Evolutionary conservation across 257 asterid genomes (phyloP), one percentile per base, ranked within the genome.

Genomic region (Lantana camara): DNA sequence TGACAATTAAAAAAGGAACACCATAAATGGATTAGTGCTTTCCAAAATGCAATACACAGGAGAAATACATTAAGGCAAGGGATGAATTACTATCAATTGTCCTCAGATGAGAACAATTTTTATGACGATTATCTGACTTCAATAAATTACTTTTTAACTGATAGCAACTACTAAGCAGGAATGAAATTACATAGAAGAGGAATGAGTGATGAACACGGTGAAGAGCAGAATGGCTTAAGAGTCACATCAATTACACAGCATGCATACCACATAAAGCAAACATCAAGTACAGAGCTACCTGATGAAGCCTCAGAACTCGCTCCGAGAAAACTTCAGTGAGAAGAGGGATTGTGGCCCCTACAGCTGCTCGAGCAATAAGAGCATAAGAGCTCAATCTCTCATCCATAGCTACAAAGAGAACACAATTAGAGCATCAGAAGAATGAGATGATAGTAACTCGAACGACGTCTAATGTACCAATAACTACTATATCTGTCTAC

Each of bases 321-420:
- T 83, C 96, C 27, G 95, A 81, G 80, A 90, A 82, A 66, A 74
- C 82, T 71, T 81, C 62, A 38, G 77, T 74, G 53, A 93, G 89
- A 53, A 85, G 83, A 70, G 96, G 96, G 76, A 88, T 67, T 37
- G 91, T 64, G 30, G 75, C 67, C 57, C 78, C 85, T 42, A 82
- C 69, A 75, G 99, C 92, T 72, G 95, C 89, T 72, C 99, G 92
- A 79, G 95, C 99, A 79, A 93, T 87, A 67, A 93, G 95, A 64
- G 96, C 99, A 85, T 93, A 93, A 34, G 95, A 81, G 79, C 90
- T 85, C 78, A 93, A 70, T 75, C 99, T 77, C 86, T 93, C 99
- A 77, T 93, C 99, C 99, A 90, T 90, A 50, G 96, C 99, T 92
- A 77, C 73, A 79, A 77, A 73, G 63, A 63, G 23, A 73, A 53